phyloP scores from a whole-genome alignment of 106 monocot species.

The Dioscorea alata region DNA sequence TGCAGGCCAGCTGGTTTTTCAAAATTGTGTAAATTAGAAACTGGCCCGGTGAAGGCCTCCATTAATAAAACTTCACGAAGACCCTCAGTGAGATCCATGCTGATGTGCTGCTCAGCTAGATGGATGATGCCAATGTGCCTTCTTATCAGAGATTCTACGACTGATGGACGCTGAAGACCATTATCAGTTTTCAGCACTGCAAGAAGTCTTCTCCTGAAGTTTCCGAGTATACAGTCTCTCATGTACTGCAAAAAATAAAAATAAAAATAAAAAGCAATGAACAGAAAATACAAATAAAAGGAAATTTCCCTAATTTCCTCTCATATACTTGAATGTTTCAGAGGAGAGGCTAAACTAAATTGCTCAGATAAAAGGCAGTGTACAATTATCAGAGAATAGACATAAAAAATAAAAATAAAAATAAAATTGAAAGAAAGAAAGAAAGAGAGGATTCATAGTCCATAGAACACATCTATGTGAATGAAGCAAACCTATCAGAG shows the following conservation, averaged over 20 bases:
- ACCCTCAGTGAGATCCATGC: slow-evolving; percentile 94
- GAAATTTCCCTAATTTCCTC: too few species aligned
- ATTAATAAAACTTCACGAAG: slow-evolving; percentile 71
- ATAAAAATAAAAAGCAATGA: too few species aligned
- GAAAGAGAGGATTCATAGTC: too few species aligned
- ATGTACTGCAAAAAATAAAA: slow-evolving; percentile 66
- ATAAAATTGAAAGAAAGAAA: too few species aligned
- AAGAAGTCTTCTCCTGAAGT: slow-evolving; percentile 80
- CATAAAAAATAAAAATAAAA: too few species aligned
- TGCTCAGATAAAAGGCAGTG: too few species aligned
- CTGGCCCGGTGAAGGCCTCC: slow-evolving; percentile 64
- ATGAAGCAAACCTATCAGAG: background rate
- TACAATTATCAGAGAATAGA: too few species aligned
- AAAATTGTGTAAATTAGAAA: slow-evolving; percentile 52
- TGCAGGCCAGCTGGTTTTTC: slow-evolving; percentile 33
- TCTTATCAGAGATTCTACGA: slow-evolving; percentile 64
- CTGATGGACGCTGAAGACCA: slow-evolving; percentile 76
- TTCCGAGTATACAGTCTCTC: slow-evolving; percentile 91
- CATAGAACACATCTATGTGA: too few species aligned
- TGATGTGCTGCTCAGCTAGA: slow-evolving; percentile 89
- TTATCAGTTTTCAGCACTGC: slow-evolving; percentile 64
- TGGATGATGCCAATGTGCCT: slow-evolving; percentile 83
- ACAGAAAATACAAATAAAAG: background rate
- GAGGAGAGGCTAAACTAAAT: too few species aligned
- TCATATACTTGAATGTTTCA: too few species aligned